phyloP scores from a whole-genome alignment of 192 early-diverging fungal species.

The Coemansia sp. region DNA sequence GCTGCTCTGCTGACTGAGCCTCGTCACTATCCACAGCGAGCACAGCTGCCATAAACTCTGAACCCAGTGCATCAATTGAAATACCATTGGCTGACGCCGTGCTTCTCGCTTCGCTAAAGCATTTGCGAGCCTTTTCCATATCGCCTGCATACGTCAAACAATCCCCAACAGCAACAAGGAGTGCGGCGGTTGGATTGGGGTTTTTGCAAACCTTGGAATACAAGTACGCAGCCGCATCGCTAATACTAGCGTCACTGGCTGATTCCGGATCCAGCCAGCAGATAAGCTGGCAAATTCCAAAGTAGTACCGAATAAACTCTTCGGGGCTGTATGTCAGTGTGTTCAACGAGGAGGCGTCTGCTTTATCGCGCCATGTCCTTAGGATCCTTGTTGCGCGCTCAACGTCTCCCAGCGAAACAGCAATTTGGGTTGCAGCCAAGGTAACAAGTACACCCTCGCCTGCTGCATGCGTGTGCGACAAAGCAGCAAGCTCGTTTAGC shows the following conservation, averaged over 20 bases:
- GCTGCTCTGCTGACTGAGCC: slow-evolving; percentile 5
- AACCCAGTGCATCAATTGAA: slow-evolving; percentile 2
- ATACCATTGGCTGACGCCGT: neutral
- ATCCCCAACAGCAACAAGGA: slow-evolving; percentile 33
- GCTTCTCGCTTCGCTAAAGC: slow-evolving; percentile 17
- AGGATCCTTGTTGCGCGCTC: slow-evolving; percentile 22
- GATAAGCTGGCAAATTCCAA: slow-evolving; percentile 31
- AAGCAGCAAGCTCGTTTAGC: slow-evolving; percentile 28
- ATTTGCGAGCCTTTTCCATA: slow-evolving; percentile 9
- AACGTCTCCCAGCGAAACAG: slow-evolving; percentile 23
- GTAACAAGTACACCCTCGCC: slow-evolving; percentile 10
- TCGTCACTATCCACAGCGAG: slow-evolving; percentile 11
- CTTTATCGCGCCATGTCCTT: slow-evolving; percentile 28
- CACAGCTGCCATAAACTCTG: slow-evolving; percentile 19
- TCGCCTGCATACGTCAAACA: slow-evolving; percentile 37
- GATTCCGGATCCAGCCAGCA: slow-evolving; percentile 15
- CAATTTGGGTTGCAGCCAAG: slow-evolving; percentile 38
- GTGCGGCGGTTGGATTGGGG: neutral
- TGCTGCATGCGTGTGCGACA: slow-evolving; percentile 17
- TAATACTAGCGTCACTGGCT: neutral
- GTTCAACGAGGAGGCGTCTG: slow-evolving; percentile 15
- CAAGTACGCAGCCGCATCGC: slow-evolving; percentile 25
- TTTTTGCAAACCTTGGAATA: slow-evolving; percentile 6
- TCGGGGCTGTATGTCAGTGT: slow-evolving; percentile 4
- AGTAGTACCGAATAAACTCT: slow-evolving; percentile 37